Evolutionary conservation across 345 rosid species (phyloP).

Genomic region (Hypericum androsaemum): DNA sequence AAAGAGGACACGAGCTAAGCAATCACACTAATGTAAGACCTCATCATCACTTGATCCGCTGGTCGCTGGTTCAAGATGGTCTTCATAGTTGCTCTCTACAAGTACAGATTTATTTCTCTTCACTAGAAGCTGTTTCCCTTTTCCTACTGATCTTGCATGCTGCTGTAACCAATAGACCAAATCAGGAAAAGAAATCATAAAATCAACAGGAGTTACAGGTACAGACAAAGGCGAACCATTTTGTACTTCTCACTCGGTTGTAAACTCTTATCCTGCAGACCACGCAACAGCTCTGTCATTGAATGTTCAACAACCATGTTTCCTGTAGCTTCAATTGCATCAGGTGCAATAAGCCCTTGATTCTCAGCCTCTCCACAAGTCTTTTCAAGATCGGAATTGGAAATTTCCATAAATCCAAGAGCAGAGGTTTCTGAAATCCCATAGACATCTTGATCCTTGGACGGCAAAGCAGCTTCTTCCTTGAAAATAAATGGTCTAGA

Average conservation of each 20-base stretch:
- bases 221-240: constrained; percentile 26
- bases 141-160: constrained; percentile 28
- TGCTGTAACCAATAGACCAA: constrained; percentile 25
- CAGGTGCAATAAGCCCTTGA: constrained; percentile 11
- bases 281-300: constrained; percentile 36
- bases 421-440: constrained; percentile 24
- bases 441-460: constrained; percentile 26
- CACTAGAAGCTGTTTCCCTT: constrained; percentile 16
- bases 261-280: constrained; percentile 31
- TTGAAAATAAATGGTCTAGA: constrained; percentile 7
- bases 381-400: constrained; percentile 19
- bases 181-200: constrained; percentile 8
- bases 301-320: constrained; percentile 20
- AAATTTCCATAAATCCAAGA: constrained; percentile 15
- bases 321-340: constrained; percentile 18
- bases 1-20: constrained; percentile 7
- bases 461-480: constrained; percentile 10
- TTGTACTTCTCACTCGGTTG: constrained; percentile 21
- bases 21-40: constrained; percentile 24
- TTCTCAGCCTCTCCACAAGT: constrained; percentile 20
- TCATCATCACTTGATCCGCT: constrained; percentile 49
- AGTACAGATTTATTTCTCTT: constrained; percentile 23
- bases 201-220: constrained; percentile 7
- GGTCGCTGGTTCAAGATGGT: constrained; percentile 36
- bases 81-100: constrained; percentile 34